Evolutionary conservation across 441 rosid species (phyloP).

Genomic region (Eruca vesicaria): DNA sequence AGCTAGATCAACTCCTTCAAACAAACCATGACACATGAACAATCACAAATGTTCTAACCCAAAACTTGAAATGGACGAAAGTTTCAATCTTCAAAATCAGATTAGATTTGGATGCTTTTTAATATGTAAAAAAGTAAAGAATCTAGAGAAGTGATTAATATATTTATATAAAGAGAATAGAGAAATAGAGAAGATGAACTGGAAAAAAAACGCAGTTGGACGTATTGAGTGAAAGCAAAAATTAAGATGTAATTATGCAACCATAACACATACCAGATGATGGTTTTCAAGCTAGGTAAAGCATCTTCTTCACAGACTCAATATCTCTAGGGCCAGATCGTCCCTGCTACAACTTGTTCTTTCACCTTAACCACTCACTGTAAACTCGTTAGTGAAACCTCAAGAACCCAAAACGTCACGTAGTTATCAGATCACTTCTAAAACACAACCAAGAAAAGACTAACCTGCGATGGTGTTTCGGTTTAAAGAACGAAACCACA

Average conservation of each 20-base stretch:
- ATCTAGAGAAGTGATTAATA: neutral
- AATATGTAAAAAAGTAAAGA: neutral
- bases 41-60: neutral
- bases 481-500: too few species aligned
- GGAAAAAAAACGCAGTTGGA: neutral
- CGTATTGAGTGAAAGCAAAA: neutral
- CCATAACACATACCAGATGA: neutral
- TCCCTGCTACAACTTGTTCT: too few species aligned
- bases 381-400: too few species aligned
- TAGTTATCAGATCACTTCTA: too few species aligned
- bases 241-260: neutral
- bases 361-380: too few species aligned
- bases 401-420: too few species aligned
- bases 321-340: neutral
- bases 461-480: too few species aligned
- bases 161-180: neutral
- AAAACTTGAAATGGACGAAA: neutral
- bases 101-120: neutral
- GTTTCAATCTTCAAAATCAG: neutral
- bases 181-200: neutral
- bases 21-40: slow-evolving; percentile 32
- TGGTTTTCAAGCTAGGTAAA: neutral
- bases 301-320: neutral
- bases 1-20: slow-evolving; percentile 58
- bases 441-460: too few species aligned